phyloP scores from a whole-genome alignment of 1,284 basidiomycete genomes.

The Trametes sp. region DNA sequence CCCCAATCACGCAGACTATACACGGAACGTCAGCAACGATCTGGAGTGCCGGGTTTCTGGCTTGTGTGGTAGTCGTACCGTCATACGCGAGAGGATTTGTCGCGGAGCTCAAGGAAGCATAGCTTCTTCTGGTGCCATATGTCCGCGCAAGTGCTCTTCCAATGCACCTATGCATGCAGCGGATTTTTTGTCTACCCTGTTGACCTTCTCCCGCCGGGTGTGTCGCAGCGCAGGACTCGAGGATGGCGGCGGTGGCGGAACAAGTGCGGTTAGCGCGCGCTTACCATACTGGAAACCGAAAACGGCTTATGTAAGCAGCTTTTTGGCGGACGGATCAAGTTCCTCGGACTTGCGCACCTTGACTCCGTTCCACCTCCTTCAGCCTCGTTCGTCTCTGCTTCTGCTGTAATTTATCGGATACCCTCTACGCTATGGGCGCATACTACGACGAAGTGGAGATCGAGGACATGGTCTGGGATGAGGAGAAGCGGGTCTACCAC shows the following conservation, averaged over 20 bases:
- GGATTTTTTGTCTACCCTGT: neutral
- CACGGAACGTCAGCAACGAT: neutral
- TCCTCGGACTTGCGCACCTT: conserved; percentile 3
- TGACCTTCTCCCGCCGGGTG: neutral
- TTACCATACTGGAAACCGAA: neutral
- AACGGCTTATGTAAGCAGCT: conserved; percentile 19
- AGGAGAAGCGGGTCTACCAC: conserved; percentile 84
- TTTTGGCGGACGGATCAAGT: conserved; percentile 11
- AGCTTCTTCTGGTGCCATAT: neutral
- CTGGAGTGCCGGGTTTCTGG: no score
- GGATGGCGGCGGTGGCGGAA: neutral
- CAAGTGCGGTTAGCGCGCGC: neutral
- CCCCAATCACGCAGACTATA: conserved; percentile 87
- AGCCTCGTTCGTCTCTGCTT: conserved; percentile 3
- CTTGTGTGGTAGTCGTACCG: conserved; percentile 25
- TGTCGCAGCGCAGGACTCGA: neutral
- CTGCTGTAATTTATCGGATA: conserved; percentile 5
- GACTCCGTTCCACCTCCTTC: conserved; percentile 17
- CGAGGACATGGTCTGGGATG: conserved; percentile 95
- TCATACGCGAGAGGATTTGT: conserved; percentile 33
- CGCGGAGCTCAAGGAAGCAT: conserved; percentile 24
- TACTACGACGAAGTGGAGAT: conserved; percentile 96
- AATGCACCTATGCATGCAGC: conserved; percentile 26
- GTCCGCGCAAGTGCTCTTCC: neutral
- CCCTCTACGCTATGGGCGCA: conserved; percentile 63